These are phyloP conservation scores for Uronychia setigera DNA, from an alignment of 73 alveolate genomes.

Conservation along the genomic window DNA sequence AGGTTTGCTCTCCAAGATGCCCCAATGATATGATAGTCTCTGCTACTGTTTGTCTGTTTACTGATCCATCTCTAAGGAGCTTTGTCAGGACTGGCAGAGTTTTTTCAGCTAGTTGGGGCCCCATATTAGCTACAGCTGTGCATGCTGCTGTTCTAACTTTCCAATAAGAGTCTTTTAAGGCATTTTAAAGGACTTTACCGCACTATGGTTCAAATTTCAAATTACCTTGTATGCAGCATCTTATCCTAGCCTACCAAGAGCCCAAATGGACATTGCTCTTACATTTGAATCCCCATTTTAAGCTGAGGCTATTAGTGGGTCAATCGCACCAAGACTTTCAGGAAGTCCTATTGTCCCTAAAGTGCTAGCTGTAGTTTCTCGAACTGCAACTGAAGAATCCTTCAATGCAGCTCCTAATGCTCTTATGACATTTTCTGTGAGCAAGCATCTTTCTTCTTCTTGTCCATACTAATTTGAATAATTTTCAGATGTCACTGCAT, in stretches of 20 bases:
- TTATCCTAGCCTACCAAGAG: constrained; percentile 88
- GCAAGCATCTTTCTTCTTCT: constrained; percentile 42
- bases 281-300: constrained; percentile 84
- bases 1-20: constrained; percentile 82
- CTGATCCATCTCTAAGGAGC: constrained; percentile 84
- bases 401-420: constrained; percentile 68
- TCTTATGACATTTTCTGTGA: constrained; percentile 53
- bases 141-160: constrained; percentile 94
- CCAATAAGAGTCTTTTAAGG: constrained; percentile 90
- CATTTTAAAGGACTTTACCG: constrained; percentile 54
- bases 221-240: constrained; percentile 72
- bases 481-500: constrained; percentile 3
- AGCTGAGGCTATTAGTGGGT: constrained; percentile 61
- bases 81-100: constrained; percentile 84
- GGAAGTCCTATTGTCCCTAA: constrained; percentile 93
- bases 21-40: constrained; percentile 91
- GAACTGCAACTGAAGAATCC: constrained; percentile 64
- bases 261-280: constrained; percentile 91
- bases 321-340: constrained; percentile 80
- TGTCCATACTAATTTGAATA: constrained; percentile 16
- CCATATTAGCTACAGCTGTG: constrained; percentile 84
- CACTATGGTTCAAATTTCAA: background rate
- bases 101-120: constrained; percentile 81
- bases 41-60: constrained; percentile 88
- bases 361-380: constrained; percentile 87